Conservation (phyloP, 2,329 filamentous ascomycete species). For the Verticillium albo-atrum region DNA sequence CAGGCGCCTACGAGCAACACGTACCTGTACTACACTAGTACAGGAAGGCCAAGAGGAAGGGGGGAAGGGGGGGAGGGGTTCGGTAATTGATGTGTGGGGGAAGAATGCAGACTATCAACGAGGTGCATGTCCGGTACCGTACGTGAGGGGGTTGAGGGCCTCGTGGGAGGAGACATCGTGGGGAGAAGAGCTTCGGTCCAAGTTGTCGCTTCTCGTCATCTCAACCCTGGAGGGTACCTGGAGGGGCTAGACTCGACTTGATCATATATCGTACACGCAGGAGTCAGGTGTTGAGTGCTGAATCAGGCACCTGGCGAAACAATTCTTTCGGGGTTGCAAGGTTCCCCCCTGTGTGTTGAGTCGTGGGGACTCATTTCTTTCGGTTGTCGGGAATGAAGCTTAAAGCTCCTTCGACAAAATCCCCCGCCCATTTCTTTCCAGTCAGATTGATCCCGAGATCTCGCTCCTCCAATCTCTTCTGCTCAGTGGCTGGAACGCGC, state of each 20-base stretch:
- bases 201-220: background rate
- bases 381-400: background rate
- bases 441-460: background rate
- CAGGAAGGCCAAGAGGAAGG: background rate
- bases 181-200: background rate
- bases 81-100: background rate
- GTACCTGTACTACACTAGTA: background rate
- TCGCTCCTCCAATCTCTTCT: background rate
- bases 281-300: background rate
- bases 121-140: background rate
- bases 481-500: background rate
- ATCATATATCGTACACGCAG: background rate
- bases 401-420: background rate
- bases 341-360: background rate
- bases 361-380: background rate
- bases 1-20: no score
- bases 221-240: background rate
- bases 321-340: background rate
- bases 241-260: background rate
- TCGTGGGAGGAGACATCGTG: background rate
- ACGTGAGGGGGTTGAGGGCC: background rate
- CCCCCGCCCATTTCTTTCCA: background rate
- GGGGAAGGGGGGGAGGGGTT: background rate
- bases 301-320: background rate
- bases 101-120: background rate